Evolutionary conservation across 2,329 filamentous ascomycete species (phyloP), one percentile per base, ranked within the genome.

Genomic region (Domatiomyces globalis): DNA sequence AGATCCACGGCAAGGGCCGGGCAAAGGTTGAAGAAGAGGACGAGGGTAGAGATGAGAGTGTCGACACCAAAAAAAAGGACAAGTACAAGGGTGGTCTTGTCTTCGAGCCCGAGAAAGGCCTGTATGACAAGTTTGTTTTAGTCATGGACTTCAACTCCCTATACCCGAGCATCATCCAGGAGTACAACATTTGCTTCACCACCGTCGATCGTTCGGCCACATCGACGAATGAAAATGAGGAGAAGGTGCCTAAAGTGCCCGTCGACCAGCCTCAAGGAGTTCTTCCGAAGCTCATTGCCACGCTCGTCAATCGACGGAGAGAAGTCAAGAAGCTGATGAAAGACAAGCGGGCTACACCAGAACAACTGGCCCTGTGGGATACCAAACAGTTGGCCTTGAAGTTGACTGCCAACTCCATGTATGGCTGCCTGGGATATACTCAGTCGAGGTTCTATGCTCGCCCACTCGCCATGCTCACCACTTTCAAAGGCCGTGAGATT

Each of bases 71-170:
- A 71, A 98, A 96, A 75, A 98, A 95, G 68, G 94, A 98, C 71
- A 98, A 96, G 69, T 98, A 85, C 74, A 96, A 98, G 73, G 92
- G 92, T 65, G 92, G 94, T 75, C 81, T 98, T 29, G 92, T 98
- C 52, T 96, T 98, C 61, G 92, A 98, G 67, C 92, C 92, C 4
- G 89, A 96, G 66, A 95, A 90, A 68, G 92, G 94, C 17, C 77
- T 98, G 4, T 98, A 98, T 65, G 92, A 98, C 76, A 94, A 94
- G 70, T 95, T 94, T 67, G 85, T 98, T 50, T 78, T 98, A 51
- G 94, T 98, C 68, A 98, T 98, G 94, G 92, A 98, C 74, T 98
- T 98, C 75, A 98, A 98, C 77, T 95, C 89, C 62, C 75, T 98
- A 56, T 98, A 98, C 63, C 92, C 92, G 29, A 95, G 87, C 64